Conservation (phyloP, 148 eudicot species). For the Gaultheria prostrata region DNA sequence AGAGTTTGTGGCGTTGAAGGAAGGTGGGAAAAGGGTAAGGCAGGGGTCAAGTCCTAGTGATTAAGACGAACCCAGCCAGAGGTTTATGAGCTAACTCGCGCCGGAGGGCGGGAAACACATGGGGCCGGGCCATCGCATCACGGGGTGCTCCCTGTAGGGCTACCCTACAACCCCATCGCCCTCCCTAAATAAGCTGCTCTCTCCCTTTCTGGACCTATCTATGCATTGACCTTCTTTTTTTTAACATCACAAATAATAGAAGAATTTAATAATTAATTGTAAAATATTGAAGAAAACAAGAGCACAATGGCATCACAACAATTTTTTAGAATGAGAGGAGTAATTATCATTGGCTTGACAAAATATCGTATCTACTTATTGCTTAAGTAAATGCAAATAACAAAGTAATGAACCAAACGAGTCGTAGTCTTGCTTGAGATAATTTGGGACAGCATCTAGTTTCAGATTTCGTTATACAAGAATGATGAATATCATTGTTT, state of each 20-base stretch:
- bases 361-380: neutral
- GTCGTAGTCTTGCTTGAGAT: neutral
- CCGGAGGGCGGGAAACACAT: neutral
- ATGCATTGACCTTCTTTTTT: neutral
- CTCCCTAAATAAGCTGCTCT: neutral
- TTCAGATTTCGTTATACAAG: too few relatives aligned
- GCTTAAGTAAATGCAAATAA: neutral
- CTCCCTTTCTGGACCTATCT: neutral
- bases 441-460: too few relatives aligned
- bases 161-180: neutral
- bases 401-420: neutral
- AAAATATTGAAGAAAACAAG: too few relatives aligned
- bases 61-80: neutral
- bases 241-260: too few relatives aligned
- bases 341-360: neutral
- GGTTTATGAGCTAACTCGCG: neutral
- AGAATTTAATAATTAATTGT: too few relatives aligned
- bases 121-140: slow-evolving; percentile 3
- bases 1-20: neutral
- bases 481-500: too few relatives aligned
- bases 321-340: neutral
- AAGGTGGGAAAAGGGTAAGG: neutral
- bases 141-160: neutral
- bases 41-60: neutral
- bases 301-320: too few relatives aligned